Conservation (phyloP, 768 basidiomycete species). For the Boletus patriciae region DNA sequence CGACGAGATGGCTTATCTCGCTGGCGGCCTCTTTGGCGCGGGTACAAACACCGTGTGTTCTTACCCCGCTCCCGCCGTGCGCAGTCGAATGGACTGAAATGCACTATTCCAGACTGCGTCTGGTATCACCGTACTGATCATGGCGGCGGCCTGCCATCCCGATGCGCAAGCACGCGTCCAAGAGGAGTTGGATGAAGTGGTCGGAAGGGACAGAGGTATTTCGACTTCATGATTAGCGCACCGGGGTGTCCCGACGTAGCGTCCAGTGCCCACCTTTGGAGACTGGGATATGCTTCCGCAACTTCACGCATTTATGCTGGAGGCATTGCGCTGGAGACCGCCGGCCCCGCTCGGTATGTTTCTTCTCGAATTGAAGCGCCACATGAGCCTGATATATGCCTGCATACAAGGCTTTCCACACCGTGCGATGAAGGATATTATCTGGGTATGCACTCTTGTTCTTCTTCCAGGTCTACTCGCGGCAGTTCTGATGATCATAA, state of each 20-base stretch:
- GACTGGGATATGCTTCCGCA: slow-evolving; percentile 35
- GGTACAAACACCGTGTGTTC: slow-evolving; percentile 50
- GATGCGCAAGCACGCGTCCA: slow-evolving; percentile 48
- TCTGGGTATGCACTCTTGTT: slow-evolving; percentile 48
- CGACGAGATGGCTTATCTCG: slow-evolving; percentile 56
- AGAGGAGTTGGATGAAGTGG: slow-evolving; percentile 49
- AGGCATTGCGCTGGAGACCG: slow-evolving; percentile 38
- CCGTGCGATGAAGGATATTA: slow-evolving; percentile 58
- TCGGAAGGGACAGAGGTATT: slow-evolving; percentile 38
- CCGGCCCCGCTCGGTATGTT: slow-evolving; percentile 30
- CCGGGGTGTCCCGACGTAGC: neutral
- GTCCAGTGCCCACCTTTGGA: slow-evolving; percentile 35
- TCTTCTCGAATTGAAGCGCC: no score
- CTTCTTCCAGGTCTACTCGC: neutral
- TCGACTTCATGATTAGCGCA: neutral
- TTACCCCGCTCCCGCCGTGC: neutral
- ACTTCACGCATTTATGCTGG: slow-evolving; percentile 36
- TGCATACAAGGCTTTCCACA: slow-evolving; percentile 50
- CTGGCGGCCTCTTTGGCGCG: slow-evolving; percentile 59
- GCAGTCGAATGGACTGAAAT: neutral
- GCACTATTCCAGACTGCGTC: slow-evolving; percentile 39
- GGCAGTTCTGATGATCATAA: neutral
- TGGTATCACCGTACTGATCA: slow-evolving; percentile 47
- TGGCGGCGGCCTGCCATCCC: slow-evolving; percentile 52
- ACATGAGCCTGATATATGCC: neutral